A percentile compares a stretch with the other conserved stretches of the same genome.
Evolutionary conservation across 768 basidiomycete species (phyloP).

Genomic region (Serendipita sp.): DNA sequence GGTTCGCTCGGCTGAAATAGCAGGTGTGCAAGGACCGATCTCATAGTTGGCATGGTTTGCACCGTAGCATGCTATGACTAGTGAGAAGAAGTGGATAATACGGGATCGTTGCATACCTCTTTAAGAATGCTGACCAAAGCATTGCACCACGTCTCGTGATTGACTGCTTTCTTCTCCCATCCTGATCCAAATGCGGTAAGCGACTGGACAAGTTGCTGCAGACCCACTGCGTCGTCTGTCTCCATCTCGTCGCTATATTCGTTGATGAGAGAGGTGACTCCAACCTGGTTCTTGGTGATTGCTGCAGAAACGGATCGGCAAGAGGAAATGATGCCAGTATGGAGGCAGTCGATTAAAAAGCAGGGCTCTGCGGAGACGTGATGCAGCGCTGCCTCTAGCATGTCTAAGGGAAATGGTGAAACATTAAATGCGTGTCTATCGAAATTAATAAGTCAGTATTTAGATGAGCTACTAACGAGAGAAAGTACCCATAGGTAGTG

Average conservation of each 20-base stretch:
- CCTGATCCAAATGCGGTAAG: slow-evolving; percentile 74
- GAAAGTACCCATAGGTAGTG: slow-evolving; percentile 74
- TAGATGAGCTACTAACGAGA: background rate
- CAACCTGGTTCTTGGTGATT: background rate
- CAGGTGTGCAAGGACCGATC: slow-evolving; percentile 52
- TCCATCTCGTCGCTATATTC: slow-evolving; percentile 22
- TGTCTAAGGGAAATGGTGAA: slow-evolving; percentile 82
- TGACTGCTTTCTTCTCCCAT: slow-evolving; percentile 67
- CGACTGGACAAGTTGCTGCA: slow-evolving; percentile 47
- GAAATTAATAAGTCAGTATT: background rate
- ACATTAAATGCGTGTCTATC: slow-evolving; percentile 71
- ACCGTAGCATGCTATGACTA: slow-evolving; percentile 50
- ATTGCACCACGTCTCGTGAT: slow-evolving; percentile 80
- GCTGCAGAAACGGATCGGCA: background rate
- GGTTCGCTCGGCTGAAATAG: slow-evolving; percentile 42
- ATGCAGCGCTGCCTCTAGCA: slow-evolving; percentile 74
- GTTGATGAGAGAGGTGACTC: slow-evolving; percentile 9
- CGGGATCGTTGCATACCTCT: slow-evolving; percentile 46
- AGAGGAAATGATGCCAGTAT: background rate
- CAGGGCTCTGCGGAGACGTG: slow-evolving; percentile 62
- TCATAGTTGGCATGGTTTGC: slow-evolving; percentile 55
- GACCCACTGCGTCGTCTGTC: slow-evolving; percentile 19
- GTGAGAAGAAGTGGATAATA: background rate
- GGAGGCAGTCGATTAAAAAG: slow-evolving; percentile 34
- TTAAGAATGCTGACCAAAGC: slow-evolving; percentile 76